Conservation (phyloP, 371 early-diverging fungal genomes). For the Apophysomyces elegans region DNA sequence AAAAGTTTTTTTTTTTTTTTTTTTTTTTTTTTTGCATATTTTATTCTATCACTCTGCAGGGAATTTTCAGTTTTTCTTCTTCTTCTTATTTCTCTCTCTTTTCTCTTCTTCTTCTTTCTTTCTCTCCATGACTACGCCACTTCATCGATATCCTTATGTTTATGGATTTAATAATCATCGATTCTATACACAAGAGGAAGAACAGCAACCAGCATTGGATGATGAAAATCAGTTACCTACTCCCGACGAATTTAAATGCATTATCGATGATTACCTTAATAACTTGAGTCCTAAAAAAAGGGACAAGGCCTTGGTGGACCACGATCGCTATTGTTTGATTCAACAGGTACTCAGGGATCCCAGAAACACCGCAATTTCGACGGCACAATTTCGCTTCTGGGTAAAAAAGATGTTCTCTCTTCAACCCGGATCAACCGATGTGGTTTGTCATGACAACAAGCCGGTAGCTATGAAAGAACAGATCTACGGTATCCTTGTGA, state of each 20-base stretch:
- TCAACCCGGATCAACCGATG: slow-evolving; percentile 33
- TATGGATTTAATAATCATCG: slow-evolving; percentile 7
- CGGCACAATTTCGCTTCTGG: slow-evolving; percentile 70
- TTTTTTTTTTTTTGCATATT: slow-evolving; percentile 4
- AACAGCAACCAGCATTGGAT: slow-evolving; percentile 23
- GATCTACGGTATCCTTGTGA: slow-evolving; percentile 56
- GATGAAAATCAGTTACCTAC: slow-evolving; percentile 47
- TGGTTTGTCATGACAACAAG: slow-evolving; percentile 61
- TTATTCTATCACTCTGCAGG: neutral
- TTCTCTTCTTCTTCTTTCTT: slow-evolving; percentile 7
- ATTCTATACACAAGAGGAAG: slow-evolving; percentile 7
- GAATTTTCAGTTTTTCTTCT: neutral
- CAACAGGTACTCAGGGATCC: slow-evolving; percentile 63
- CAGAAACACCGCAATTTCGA: slow-evolving; percentile 65
- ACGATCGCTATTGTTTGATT: slow-evolving; percentile 55
- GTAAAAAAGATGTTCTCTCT: slow-evolving; percentile 69
- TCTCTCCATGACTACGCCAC: neutral
- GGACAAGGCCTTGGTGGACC: slow-evolving; percentile 64
- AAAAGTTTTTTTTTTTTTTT: neutral
- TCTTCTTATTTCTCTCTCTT: neutral
- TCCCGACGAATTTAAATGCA: slow-evolving; percentile 37
- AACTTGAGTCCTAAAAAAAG: slow-evolving; percentile 62
- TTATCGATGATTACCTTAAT: slow-evolving; percentile 55
- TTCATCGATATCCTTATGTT: neutral
- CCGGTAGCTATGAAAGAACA: slow-evolving; percentile 64